Conservation (phyloP, 352 stramenopile genomes). For the Globisporangium uncinulatum region DNA sequence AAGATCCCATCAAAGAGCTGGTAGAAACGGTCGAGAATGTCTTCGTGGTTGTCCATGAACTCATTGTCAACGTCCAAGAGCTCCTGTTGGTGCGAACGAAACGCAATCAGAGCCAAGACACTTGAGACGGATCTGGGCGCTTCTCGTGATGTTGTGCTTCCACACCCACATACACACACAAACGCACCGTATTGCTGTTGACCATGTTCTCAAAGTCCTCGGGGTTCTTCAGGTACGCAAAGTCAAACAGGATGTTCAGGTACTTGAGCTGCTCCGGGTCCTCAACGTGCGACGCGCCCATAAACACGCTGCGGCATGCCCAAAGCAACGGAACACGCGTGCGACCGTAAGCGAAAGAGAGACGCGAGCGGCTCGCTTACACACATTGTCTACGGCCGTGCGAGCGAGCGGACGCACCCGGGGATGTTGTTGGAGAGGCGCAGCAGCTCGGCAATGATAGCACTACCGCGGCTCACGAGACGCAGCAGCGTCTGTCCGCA, state of each 20-base stretch:
- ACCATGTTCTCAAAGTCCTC: slow-evolving; percentile 94
- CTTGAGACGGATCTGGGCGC: not conserved
- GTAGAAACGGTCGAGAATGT: slow-evolving; percentile 87
- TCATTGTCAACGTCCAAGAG: slow-evolving; percentile 89
- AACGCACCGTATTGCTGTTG: slow-evolving; percentile 81
- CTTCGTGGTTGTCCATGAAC: slow-evolving; percentile 87
- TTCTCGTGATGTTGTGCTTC: not conserved
- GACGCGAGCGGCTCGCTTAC: not conserved
- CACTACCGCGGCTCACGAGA: slow-evolving; percentile 87
- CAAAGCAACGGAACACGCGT: not conserved
- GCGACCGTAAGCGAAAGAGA: not conserved
- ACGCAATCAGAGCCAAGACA: not conserved
- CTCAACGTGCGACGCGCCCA: slow-evolving; percentile 81
- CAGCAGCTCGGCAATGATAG: slow-evolving; percentile 92
- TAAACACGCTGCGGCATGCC: slow-evolving; percentile 55
- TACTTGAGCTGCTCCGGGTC: slow-evolving; percentile 89
- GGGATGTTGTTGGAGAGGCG: slow-evolving; percentile 90
- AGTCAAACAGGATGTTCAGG: slow-evolving; percentile 93
- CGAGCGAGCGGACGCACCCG: slow-evolving; percentile 32
- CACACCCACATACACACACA: not conserved
- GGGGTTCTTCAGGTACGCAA: slow-evolving; percentile 92
- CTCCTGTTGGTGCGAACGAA: slow-evolving; percentile 23
- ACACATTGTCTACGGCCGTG: not conserved
- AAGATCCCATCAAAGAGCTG: slow-evolving; percentile 87
- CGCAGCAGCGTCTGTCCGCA: slow-evolving; percentile 93